Evolutionary conservation across 352 stramenopile species (phyloP).

Genomic region (Phytopythium chamaehyphon): DNA sequence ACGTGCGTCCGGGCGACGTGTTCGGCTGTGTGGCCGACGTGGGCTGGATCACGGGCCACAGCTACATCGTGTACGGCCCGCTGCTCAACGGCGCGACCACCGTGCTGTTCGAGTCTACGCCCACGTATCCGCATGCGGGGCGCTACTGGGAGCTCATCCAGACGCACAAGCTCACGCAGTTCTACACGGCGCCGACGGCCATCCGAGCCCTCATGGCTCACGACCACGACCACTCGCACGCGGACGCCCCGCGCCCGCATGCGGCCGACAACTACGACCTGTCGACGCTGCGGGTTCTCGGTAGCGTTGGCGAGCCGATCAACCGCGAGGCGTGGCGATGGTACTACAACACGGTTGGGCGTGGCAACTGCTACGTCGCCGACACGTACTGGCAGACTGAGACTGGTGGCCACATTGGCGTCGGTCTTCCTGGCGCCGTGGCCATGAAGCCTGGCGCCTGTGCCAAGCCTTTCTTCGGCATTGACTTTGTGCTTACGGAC

Average conservation of each 20-base stretch:
- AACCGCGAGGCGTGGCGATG: constrained; percentile 97
- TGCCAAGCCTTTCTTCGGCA: constrained; percentile 95
- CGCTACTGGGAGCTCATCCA: constrained; percentile 98
- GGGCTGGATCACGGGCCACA: constrained; percentile 97
- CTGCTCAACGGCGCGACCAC: constrained; percentile 96
- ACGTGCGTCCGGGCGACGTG: constrained; percentile 82
- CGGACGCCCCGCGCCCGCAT: constrained; percentile 27
- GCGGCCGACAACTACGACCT: constrained; percentile 76
- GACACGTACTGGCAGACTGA: constrained; percentile 99
- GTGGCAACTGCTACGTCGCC: constrained; percentile 89
- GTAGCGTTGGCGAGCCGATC: constrained; percentile 98
- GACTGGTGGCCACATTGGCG: constrained; percentile 94
- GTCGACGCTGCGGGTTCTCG: constrained; percentile 92
- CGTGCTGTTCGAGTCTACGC: constrained; percentile 98
- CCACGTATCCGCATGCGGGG: constrained; percentile 94
- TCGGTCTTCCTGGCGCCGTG: constrained; percentile 91
- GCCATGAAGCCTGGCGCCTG: constrained; percentile 91
- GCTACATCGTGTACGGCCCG: constrained; percentile 96
- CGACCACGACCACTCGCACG: constrained; percentile 88
- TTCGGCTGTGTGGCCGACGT: constrained; percentile 95
- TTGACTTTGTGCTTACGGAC: constrained; percentile 88
- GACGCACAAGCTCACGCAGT: constrained; percentile 95
- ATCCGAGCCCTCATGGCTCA: constrained; percentile 98
- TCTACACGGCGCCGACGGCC: constrained; percentile 93
- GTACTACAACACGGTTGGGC: constrained; percentile 95